Evolutionary conservation across 495 filamentous ascomycete species (phyloP), one percentile per base, ranked within the genome.

Genomic region (Tuber aestivum): DNA sequence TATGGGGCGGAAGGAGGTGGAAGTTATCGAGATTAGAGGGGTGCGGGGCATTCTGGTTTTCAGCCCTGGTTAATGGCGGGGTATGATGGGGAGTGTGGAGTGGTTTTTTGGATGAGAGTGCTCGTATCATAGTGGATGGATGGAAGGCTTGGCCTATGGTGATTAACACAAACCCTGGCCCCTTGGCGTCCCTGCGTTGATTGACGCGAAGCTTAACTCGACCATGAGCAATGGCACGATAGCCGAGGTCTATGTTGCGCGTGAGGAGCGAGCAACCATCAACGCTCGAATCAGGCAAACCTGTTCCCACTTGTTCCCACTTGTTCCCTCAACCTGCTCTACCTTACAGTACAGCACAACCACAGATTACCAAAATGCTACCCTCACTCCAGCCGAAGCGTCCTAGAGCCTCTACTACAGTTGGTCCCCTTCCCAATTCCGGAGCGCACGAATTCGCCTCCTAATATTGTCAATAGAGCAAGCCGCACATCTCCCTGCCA

Each of bases 21-120:
- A 73, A 71, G 72, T 74, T 56, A 83, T 83, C 48, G 73, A 45
- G 70, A 83, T 83, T 42, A 83, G 69, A 48, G 80, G 73, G 7
- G 73, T 69, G 5, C 75, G 78, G 23, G 72, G 42, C 75, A 78
- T 82, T 40, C 14, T 77, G 38, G 37, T 70, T 18, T 40, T 5
- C 41, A 27, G 18, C 10, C 21, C 20, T 18, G 21, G 44, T 37
- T 70, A 37, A 16, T 9, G 41, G 70, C 14, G 23, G 32, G 35
- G 21, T n/a, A n/a, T n/a, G n/a, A n/a, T n/a, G 56, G 12, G 14
- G 56, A 35, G 56, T 7, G 27, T 18, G 27, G 12, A 35, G 35
- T n/a, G n/a, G n/a, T n/a, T n/a, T n/a, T n/a, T n/a, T n/a, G n/a
- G n/a, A n/a, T n/a, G n/a, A n/a, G n/a, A n/a, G n/a, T n/a, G n/a